phyloP scores from a whole-genome alignment of 139 green algal genomes.

The Auxenochlorella pyrenoidosa region DNA sequence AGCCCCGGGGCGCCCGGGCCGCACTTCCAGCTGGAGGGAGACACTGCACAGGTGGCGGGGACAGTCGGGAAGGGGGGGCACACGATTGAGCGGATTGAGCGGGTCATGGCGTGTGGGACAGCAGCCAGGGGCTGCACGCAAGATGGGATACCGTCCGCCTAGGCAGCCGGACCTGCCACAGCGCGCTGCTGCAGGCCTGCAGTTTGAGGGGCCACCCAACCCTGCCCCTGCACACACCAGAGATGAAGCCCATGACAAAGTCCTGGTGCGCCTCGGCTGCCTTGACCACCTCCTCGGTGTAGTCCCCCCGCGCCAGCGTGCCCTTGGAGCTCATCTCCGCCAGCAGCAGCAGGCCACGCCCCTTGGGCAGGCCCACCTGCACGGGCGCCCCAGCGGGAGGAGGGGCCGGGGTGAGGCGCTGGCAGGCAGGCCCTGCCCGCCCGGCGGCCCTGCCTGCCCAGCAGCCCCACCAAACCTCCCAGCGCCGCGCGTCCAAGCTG shows the following conservation, averaged over 20 bases:
- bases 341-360: slow-evolving; percentile 82
- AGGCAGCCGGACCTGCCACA: background rate
- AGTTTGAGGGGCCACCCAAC: too few species aligned
- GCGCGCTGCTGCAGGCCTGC: too few species aligned
- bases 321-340: slow-evolving; percentile 97
- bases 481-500: background rate
- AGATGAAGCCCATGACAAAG: slow-evolving; percentile 99
- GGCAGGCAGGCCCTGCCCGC: too few species aligned
- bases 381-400: background rate
- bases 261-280: slow-evolving; percentile 86
- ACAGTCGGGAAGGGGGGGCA: background rate
- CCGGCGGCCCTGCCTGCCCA: background rate
- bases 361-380: slow-evolving; percentile 51
- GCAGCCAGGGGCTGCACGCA: too few species aligned
- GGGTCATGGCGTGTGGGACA: too few species aligned
- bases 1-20: slow-evolving; percentile 73
- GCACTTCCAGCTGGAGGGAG: slow-evolving; percentile 82
- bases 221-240: slow-evolving; percentile 12
- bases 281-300: slow-evolving; percentile 87
- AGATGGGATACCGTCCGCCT: background rate
- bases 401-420: background rate
- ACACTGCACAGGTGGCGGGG: slow-evolving; percentile 44
- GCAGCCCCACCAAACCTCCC: too few species aligned
- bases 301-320: slow-evolving; percentile 87
- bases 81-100: too few species aligned